Evolutionary conservation across 257 asterid species (phyloP).

Genomic region (Fraxinus anomala): DNA sequence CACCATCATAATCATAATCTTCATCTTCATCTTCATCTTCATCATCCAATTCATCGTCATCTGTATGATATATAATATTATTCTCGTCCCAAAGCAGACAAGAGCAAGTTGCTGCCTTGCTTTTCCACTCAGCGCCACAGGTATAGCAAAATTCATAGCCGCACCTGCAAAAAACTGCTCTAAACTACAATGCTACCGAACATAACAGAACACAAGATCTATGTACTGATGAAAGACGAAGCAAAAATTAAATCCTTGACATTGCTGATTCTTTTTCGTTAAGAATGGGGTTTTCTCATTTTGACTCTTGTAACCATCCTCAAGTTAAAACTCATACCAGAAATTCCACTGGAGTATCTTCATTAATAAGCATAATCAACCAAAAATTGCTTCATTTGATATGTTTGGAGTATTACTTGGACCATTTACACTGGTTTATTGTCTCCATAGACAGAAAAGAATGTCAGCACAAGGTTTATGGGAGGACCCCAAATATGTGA

Average conservation of each 20-base stretch:
- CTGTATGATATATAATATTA: constrained; percentile 11
- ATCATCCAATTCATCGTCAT: not conserved
- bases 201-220: not conserved
- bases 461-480: not conserved
- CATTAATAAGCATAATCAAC: not conserved
- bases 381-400: not conserved
- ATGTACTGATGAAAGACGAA: not conserved
- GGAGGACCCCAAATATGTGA: not conserved
- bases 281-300: not conserved
- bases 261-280: not conserved
- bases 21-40: not conserved
- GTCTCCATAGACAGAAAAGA: not conserved
- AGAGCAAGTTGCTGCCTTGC: constrained; percentile 39
- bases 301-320: not conserved
- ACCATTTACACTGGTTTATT: not conserved
- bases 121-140: constrained; percentile 50
- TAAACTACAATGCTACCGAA: not conserved
- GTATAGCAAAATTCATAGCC: constrained; percentile 50
- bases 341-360: not conserved
- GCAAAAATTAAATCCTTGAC: not conserved
- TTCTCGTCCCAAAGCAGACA: constrained; percentile 42
- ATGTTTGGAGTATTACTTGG: not conserved
- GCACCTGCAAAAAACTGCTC: constrained; percentile 34
- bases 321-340: not conserved
- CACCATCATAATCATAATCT: not conserved